Conservation (phyloP, 768 basidiomycete genomes). For the Butyriboletus loyo region DNA sequence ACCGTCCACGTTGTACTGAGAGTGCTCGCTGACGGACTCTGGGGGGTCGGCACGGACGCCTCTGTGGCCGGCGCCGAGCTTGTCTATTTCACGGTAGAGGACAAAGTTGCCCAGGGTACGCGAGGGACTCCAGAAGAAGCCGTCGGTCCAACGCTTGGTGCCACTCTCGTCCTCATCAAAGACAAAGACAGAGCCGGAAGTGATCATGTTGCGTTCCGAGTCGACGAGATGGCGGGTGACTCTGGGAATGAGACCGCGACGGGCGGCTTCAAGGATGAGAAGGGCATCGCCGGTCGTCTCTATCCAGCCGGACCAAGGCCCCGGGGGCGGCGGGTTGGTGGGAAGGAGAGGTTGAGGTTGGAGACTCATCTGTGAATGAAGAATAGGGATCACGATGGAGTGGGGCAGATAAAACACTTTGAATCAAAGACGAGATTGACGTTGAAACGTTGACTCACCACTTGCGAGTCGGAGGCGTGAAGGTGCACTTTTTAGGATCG, state of each 20-base stretch:
- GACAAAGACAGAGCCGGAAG: conserved; percentile 93
- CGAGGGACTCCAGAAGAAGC: conserved; percentile 93
- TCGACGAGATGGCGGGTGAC: conserved; percentile 92
- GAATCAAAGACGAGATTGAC: conserved; percentile 43
- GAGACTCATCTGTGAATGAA: conserved; percentile 20
- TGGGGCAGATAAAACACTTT: conserved; percentile 11
- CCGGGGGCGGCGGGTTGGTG: conserved; percentile 42
- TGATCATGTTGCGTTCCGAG: conserved; percentile 89
- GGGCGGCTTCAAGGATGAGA: conserved; percentile 93
- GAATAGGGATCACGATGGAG: conserved; percentile 14
- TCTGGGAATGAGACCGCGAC: conserved; percentile 84
- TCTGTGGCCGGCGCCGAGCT: conserved; percentile 65
- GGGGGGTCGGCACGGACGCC: conserved; percentile 43
- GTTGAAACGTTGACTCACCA: conserved; percentile 78
- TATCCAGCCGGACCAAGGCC: conserved; percentile 94
- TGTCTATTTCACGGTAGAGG: conserved; percentile 92
- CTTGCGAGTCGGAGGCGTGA: conserved; percentile 56
- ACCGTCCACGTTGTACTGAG: conserved; percentile 35
- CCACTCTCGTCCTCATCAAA: conserved; percentile 97
- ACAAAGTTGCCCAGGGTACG: conserved; percentile 93
- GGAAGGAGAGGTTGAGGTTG: conserved; percentile 27
- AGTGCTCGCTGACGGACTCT: conserved; percentile 39
- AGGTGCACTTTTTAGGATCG: conserved; percentile 33
- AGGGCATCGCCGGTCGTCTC: conserved; percentile 93
- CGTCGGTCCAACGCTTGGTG: conserved; percentile 98